Evolutionary conservation across 768 basidiomycete species (phyloP).

Genomic region (Tephrocybe sp.): DNA sequence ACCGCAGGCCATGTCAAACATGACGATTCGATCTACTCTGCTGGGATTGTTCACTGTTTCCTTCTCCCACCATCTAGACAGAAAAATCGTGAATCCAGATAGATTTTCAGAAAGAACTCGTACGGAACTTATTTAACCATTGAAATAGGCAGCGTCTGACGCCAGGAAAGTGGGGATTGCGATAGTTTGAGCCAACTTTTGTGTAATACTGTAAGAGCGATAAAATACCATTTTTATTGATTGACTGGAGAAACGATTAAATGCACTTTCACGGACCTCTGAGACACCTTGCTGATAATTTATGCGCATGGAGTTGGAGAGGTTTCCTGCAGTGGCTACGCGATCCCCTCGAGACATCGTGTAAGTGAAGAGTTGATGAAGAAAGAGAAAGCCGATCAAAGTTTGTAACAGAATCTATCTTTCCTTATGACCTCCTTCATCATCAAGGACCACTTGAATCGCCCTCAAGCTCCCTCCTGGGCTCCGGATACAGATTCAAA

Average conservation of each 20-base stretch:
- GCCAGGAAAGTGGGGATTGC: conserved; percentile 72
- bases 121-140: conserved; percentile 48
- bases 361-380: not conserved
- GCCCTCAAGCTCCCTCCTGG: conserved; percentile 49
- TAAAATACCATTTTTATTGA: no score
- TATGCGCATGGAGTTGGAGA: conserved; percentile 36
- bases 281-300: conserved; percentile 51
- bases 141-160: conserved; percentile 51
- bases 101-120: conserved; percentile 4
- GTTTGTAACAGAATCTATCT: not conserved
- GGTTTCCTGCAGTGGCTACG: conserved; percentile 26
- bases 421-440: conserved; percentile 70
- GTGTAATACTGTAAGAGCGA: conserved; percentile 47
- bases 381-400: not conserved
- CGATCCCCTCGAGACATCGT: conserved; percentile 35
- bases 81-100: conserved; percentile 4
- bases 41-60: conserved; percentile 21
- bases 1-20: conserved; percentile 62
- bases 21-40: conserved; percentile 23
- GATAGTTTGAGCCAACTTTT: conserved; percentile 64
- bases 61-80: conserved; percentile 35
- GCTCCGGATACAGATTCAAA: conserved; percentile 31
- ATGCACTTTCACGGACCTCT: conserved; percentile 35
- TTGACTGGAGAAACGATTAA: not conserved
- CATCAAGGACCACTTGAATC: conserved; percentile 56